Evolutionary conservation across 306 rosid genomes (phyloP), one percentile per base, ranked within the genome.

Genomic region (Benincasa hispida): DNA sequence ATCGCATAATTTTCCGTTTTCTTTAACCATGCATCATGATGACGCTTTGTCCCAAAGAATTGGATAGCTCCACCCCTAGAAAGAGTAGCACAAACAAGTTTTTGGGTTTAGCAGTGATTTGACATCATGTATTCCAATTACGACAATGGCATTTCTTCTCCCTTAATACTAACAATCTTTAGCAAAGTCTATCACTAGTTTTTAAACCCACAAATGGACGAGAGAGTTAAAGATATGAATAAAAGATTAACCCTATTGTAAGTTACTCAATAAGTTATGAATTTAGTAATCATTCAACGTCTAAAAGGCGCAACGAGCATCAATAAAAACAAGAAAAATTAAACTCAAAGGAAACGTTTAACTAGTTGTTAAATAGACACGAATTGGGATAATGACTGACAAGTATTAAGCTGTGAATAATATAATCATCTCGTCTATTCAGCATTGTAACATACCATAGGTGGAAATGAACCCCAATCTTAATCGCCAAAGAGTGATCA

Each of bases 11-110:
- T 86, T 85, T 94, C 97, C 55, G 93, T 91, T 75, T 82, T 85
- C 81, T 65, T 82, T 75, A 91, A 82, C 97, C 97, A 91, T 83
- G 86, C 88, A 80, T 89, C 95, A 51, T 91, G 98, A 83, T 91
- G 96, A 42, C 91, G 92, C 84, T 89, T 79, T 50, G 98, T 91
- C 72, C 96, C 96, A 50, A 91, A 76, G 84, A 92, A 90, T 82
- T 82, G 86, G 59, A 91, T 74, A 0, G 98, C 96, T 76, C 92
- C 93, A 27, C 98, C 98, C 97, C 98, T 94, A 88, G 3, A 75
- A 74, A 62, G 58, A 79, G 72, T 41, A 25, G 65, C 48, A 59
- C 76, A 21, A 54, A 54, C 51, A 37, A 24, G 60, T 8, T 8
- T 58, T 25, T 58, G 19, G 63, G 0, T 24, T 58, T 24, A 58